Evolutionary conservation across 352 stramenopile genomes (phyloP).

Genomic region (Globisporangium cylindrosporum): DNA sequence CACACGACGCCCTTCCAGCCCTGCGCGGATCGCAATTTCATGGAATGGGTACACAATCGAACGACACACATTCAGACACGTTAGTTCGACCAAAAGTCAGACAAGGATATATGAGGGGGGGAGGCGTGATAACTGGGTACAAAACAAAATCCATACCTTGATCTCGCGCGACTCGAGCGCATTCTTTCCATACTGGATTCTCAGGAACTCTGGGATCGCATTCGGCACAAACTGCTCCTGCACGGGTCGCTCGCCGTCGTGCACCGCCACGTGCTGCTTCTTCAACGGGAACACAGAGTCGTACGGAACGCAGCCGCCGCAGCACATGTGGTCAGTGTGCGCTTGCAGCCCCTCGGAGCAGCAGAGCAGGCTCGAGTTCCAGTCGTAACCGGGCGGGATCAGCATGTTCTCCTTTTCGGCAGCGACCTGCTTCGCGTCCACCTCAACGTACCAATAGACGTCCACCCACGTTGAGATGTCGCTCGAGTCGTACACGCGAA

Average conservation of each 20-base stretch:
- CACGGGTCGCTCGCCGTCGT: conserved; percentile 37
- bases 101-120: neutral
- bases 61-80: neutral
- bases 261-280: conserved; percentile 38
- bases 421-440: conserved; percentile 40
- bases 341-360: conserved; percentile 64
- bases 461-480: conserved; percentile 72
- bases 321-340: conserved; percentile 73
- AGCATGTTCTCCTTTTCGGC: conserved; percentile 45
- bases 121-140: neutral
- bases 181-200: conserved; percentile 63
- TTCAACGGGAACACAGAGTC: conserved; percentile 63
- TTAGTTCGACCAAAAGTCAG: neutral
- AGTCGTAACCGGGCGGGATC: conserved; percentile 57
- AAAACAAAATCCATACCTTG: conserved; percentile 43
- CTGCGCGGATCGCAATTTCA: conserved; percentile 20
- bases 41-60: neutral
- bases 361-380: conserved; percentile 61
- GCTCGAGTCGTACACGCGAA: conserved; percentile 63
- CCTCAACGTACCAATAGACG: conserved; percentile 81
- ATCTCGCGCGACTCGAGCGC: conserved; percentile 63
- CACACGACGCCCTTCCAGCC: conserved; percentile 79
- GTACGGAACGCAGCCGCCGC: conserved; percentile 62
- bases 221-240: conserved; percentile 59
- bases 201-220: conserved; percentile 54